Evolutionary conservation across 192 early-diverging fungal species (phyloP), one percentile per base, ranked within the genome.

Genomic region (Geranomyces michiganensis): DNA sequence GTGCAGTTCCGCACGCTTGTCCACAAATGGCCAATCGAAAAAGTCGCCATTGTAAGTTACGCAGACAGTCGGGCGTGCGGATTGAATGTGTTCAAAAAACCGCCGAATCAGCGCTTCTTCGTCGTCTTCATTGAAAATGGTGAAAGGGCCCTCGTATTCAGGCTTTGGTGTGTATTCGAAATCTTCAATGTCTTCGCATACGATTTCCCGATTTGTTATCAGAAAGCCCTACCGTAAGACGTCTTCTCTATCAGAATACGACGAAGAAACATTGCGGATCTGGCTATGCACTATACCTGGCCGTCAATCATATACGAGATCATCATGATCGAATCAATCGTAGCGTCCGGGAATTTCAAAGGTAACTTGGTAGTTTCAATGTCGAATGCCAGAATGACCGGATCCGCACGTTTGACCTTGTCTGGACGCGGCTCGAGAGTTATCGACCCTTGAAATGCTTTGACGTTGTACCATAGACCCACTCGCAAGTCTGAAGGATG

Each of bases 261-360:
- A 21, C 29, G 12, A 60, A 29, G 9, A 8, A 33, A 8, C 30
- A 29, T 2, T 60, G 21, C 26, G 14, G 4, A 10, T 7, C 36
- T 41, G 36, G 36, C 5, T 41, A 41, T 41, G 36, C 36, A 22
- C n/a, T 43, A 56, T 86, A 95, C 93, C 79, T 92, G 91, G 22
- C 94, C 97, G 65, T 98, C 95, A 59, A 99, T 92, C 97, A 99
- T 99, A 77, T 99, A 99, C 31, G 96, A 98, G 71, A 99, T 97
- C 97, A 99, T 99, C 94, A 98, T 99, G 68, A 99, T 93, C 45
- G 86, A 87, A 76, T 99, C 97, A 32, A 90, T 89, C 3, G 78
- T 56, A 0, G 94, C 85, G 68, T 98, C 97, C 9, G 97, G 97
- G 67, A 99, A 99, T 79, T 97, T 98, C 32, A 99, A 85, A 32